Evolutionary conservation across 2,329 filamentous ascomycete genomes (phyloP), one percentile per base, ranked within the genome.

Genomic region (Trichoderma sp.): DNA sequence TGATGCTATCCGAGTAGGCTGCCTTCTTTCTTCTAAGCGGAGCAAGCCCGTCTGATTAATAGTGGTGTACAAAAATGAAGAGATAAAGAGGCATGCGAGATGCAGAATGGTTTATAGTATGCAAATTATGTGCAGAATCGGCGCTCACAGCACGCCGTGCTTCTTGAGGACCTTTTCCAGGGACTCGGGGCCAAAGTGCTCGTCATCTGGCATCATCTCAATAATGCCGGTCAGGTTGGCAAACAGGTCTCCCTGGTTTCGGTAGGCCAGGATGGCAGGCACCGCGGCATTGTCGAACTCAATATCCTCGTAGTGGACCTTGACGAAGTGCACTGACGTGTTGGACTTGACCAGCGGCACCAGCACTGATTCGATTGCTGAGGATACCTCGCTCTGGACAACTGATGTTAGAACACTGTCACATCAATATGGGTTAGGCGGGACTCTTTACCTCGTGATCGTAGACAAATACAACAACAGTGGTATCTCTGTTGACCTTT

Each of bases 401-500:
- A 74, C 78, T 74, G 32, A 24, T 34, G 70, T 79, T 76, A 79
- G 75, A 34, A 74, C 43, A 26, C 4, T 12, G 28, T 47, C n/a
- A 28, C 3, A 11, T 6, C 24, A 6, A 36, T 1, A 8, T 30
- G 4, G 7, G 12, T 18, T 5, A 8, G 56, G 51, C 3, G 67
- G 57, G n/a, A 65, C 9, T 65, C 14, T 90, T 80, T 88, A 97
- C 94, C 85, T 92, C 88, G 73, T 93, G 88, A 79, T 98, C 94
- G 81, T 94, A 96, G 75, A 99, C 94, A 83, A 95, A 97, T 32
- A 99, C 96, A 3, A 98, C 92, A 2, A 98, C 95, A 4, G 92
- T 88, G 0, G 93, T 95, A 61, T 95, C 93, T 62, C 90, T 83
- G 51, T 90, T 86, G 5, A 95, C 93, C 82, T 94, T 96, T 83